Evolutionary conservation across 179 eudicot species (phyloP), one percentile per base, ranked within the genome.

Genomic region (Spergularia azorica): DNA sequence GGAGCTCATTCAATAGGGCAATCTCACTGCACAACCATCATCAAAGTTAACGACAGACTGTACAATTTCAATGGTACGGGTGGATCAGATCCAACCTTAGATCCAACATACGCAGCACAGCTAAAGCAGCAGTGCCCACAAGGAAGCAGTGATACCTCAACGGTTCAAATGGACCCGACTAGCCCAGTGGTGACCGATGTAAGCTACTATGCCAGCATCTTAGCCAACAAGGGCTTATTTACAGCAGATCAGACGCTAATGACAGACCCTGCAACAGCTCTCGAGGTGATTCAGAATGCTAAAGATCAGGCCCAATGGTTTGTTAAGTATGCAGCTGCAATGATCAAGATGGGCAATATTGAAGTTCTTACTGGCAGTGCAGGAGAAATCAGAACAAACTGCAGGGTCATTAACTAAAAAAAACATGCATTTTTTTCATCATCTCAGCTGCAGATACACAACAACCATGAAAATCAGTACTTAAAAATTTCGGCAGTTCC

Each of bases 1-100:
- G 97, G 95, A 48, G 93, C 91, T 32, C 97, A 92, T 75, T 86
- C 95, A 17, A 83, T 92, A 3, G 97, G 97, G 2, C 79, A 88
- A 4, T 77, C 97, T 41, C 97, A 92, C 60, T 92, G 97, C 90
- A 78, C 93, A 10, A 80, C 91, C 67, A 67, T 92, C 68, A 72
- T 6, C 8, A 0, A 1, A 6, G 48, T 43, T 6, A 3, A 36
- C 66, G 74, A 63, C 73, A 84, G 97, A 79, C 80, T 92, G 4
- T 88, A 86, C 84, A 86, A 70, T 73, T 92, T 87, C 92, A 92
- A 69, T 67, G 8, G 90, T 6, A 86, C 84, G 20, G 51, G 52
- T 0, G 57, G 78, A 0, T 83, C 81, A 67, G 96, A 91, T 76
- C 92, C 92, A 4, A 83, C 84, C 16, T 46, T 92, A 20, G 85